Percentiles rank a stretch among this genome's conserved stretches.
Conservation (phyloP, 2,329 filamentous ascomycete genomes). For the Thielaviopsis cerberus region DNA sequence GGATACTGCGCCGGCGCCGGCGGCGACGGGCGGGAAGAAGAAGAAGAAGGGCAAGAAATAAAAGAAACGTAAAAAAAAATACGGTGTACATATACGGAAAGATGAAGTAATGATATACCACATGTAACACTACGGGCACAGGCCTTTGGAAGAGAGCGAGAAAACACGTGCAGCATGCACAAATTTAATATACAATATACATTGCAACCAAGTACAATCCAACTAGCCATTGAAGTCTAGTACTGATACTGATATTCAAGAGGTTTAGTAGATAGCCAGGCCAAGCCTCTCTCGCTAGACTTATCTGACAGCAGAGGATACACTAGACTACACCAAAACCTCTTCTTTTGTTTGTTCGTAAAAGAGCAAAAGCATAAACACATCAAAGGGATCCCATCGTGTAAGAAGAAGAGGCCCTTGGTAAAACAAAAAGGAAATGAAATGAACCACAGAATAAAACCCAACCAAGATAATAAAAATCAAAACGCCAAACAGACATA, state of each 20-base stretch:
- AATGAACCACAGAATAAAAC: neutral
- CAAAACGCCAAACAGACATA: conserved; percentile 15
- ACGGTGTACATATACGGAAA: neutral
- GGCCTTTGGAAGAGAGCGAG: neutral
- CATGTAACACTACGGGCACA: neutral
- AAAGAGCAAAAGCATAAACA: neutral
- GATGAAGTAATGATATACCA: conserved; percentile 6
- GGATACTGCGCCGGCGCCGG: conserved; percentile 15
- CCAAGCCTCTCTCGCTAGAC: too few relatives aligned
- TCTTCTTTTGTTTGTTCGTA: neutral
- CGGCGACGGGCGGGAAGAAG: conserved; percentile 33
- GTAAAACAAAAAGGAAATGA: neutral
- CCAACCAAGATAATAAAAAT: conserved; percentile 1
- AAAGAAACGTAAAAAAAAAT: conserved; percentile 13
- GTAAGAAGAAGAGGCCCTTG: neutral
- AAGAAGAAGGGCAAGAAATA: conserved; percentile 57
- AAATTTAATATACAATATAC: neutral
- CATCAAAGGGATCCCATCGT: neutral
- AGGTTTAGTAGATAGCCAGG: neutral
- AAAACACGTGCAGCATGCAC: neutral
- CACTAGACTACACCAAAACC: neutral
- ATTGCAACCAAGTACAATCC: neutral
- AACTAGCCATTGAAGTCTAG: neutral
- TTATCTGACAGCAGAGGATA: neutral
- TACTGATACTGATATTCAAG: neutral